Evolutionary conservation across 2,329 filamentous ascomycete genomes (phyloP).

Genomic region (Ramularia collo-cygni): DNA sequence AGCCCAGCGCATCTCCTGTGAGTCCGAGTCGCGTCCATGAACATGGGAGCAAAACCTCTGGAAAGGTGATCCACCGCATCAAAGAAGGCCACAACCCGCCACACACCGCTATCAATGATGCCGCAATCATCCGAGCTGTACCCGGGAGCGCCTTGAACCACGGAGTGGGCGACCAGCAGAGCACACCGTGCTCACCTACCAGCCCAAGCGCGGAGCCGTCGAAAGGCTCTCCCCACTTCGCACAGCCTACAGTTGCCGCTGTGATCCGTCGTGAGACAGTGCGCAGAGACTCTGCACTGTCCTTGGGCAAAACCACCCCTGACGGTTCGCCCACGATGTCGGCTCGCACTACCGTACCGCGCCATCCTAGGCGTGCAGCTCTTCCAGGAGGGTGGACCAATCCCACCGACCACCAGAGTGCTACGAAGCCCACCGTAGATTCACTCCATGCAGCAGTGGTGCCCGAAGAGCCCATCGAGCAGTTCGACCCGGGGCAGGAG

Average conservation of each 20-base stretch:
- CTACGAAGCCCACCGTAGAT: too few species aligned
- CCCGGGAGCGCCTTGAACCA: constrained; percentile 19
- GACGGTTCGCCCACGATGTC: constrained; percentile 17
- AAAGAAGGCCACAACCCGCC: too few species aligned
- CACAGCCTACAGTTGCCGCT: constrained; percentile 26
- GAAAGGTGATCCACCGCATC: too few species aligned
- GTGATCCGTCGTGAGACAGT: constrained; percentile 19
- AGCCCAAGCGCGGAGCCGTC: background rate
- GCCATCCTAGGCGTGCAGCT: constrained; percentile 20
- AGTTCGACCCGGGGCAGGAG: too few species aligned
- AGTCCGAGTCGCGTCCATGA: too few species aligned
- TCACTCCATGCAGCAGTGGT: too few species aligned
- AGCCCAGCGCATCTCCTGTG: too few species aligned
- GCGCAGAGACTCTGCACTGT: constrained; percentile 15
- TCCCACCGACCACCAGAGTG: background rate
- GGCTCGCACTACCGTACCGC: constrained; percentile 15
- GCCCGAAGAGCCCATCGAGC: too few species aligned
- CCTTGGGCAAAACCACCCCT: constrained; percentile 1
- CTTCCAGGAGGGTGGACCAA: constrained; percentile 24
- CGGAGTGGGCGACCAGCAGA: constrained; percentile 11
- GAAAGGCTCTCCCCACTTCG: constrained; percentile 21
- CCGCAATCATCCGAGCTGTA: too few species aligned
- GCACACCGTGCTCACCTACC: background rate
- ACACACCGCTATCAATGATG: too few species aligned
- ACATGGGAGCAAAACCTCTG: too few species aligned